Conservation (phyloP, 2,329 filamentous ascomycete genomes). For the Cercospora zeina region DNA sequence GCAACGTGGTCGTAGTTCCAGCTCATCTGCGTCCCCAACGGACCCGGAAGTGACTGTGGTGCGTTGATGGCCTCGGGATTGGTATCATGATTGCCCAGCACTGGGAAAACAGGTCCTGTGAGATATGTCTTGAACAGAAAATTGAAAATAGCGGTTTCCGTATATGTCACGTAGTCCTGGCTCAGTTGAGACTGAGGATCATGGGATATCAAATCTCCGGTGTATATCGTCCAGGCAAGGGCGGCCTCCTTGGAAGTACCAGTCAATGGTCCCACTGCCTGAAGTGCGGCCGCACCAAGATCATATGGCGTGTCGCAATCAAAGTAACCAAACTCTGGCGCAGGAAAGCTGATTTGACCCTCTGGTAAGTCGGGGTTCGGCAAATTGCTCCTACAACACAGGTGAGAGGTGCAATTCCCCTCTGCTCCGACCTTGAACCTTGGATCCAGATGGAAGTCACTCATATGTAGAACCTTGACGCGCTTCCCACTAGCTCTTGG, state of each 20-base stretch:
- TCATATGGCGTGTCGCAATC: slow-evolving; percentile 61
- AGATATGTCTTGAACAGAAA: slow-evolving; percentile 59
- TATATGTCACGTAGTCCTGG: slow-evolving; percentile 55
- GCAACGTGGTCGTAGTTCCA: slow-evolving; percentile 61
- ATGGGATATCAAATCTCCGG: slow-evolving; percentile 59
- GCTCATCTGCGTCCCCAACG: slow-evolving; percentile 56
- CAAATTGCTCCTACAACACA: slow-evolving; percentile 55
- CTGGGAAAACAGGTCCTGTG: slow-evolving; percentile 57
- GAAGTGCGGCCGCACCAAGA: slow-evolving; percentile 56
- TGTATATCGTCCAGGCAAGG: slow-evolving; percentile 58
- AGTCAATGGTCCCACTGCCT: slow-evolving; percentile 58
- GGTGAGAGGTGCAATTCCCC: slow-evolving; percentile 53
- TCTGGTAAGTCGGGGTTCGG: slow-evolving; percentile 42
- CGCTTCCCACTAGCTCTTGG: slow-evolving; percentile 55
- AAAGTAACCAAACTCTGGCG: slow-evolving; percentile 57
- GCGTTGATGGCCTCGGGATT: slow-evolving; percentile 56
- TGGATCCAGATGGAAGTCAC: slow-evolving; percentile 57
- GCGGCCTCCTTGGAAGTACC: slow-evolving; percentile 52
- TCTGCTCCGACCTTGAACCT: slow-evolving; percentile 56
- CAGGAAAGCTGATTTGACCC: slow-evolving; percentile 47
- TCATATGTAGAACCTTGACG: slow-evolving; percentile 59
- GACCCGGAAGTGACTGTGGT: slow-evolving; percentile 55
- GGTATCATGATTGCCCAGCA: slow-evolving; percentile 60
- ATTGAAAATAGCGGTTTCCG: slow-evolving; percentile 53
- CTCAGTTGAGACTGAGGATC: slow-evolving; percentile 56